Evolutionary conservation across 1,284 basidiomycete species (phyloP).

Genomic region (Austroboletus novae-zelandiae): DNA sequence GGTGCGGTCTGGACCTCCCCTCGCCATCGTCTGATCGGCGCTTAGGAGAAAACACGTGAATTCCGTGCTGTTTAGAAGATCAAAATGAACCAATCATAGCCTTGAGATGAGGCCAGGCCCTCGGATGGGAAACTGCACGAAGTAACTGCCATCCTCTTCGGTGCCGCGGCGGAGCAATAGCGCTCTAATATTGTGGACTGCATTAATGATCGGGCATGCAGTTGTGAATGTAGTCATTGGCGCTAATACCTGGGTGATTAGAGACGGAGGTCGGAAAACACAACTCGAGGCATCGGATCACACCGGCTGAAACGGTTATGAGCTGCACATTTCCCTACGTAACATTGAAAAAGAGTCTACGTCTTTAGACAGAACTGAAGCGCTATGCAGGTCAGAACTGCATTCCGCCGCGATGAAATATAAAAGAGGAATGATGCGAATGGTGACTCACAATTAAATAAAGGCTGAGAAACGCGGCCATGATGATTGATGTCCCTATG

Average conservation of each 20-base stretch:
- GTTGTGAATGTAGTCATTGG: background rate
- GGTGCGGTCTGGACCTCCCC: conserved; percentile 8
- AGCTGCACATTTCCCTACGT: background rate
- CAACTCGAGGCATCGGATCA: background rate
- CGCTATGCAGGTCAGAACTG: too few relatives aligned
- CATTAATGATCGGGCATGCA: background rate
- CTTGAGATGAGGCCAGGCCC: conserved; percentile 6
- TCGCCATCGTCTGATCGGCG: background rate
- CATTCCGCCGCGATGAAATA: too few relatives aligned
- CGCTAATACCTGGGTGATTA: background rate
- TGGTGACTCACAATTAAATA: too few relatives aligned
- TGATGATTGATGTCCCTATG: too few relatives aligned
- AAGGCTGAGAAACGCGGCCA: too few relatives aligned
- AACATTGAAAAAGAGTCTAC: too few relatives aligned
- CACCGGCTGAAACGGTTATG: background rate
- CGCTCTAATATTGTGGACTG: background rate
- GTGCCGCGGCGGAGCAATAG: conserved; percentile 1
- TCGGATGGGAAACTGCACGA: conserved; percentile 1
- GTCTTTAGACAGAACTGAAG: too few relatives aligned
- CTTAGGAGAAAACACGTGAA: conserved; percentile 16
- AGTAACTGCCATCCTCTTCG: conserved; percentile 2
- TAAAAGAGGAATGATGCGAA: too few relatives aligned
- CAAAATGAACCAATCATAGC: conserved; percentile 21
- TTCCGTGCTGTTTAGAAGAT: conserved; percentile 16
- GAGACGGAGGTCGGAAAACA: background rate